phyloP scores from a whole-genome alignment of 2,329 filamentous ascomycete species.

The Pyricularia grisea region DNA sequence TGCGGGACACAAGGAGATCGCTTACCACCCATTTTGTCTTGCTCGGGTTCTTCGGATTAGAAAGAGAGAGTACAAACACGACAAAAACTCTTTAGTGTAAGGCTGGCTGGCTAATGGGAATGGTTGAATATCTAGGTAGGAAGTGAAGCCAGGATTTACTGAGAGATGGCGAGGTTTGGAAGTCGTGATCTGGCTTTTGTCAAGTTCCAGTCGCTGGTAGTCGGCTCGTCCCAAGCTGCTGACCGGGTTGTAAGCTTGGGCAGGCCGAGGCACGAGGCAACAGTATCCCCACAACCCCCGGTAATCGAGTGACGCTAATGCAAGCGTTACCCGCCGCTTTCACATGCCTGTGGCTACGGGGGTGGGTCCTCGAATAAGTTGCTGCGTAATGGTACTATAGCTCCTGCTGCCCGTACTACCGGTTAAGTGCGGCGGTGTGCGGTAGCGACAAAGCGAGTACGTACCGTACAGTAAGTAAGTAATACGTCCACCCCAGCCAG shows the following conservation, averaged over 20 bases:
- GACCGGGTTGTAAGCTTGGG: background rate
- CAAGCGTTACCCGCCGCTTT: constrained; percentile 1
- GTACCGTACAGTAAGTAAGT: too few relatives aligned
- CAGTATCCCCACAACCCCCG: background rate
- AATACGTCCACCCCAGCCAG: background rate
- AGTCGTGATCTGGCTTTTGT: background rate
- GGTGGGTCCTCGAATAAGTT: background rate
- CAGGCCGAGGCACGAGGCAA: background rate
- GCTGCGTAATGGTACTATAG: background rate
- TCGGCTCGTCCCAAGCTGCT: background rate
- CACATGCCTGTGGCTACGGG: constrained; percentile 1
- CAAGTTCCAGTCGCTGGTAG: background rate
- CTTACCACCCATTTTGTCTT: constrained; percentile 1
- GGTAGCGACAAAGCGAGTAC: background rate
- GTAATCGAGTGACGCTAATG: background rate
- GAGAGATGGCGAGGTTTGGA: background rate
- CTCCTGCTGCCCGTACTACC: too few relatives aligned
- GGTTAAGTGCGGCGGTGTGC: background rate
- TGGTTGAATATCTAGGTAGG: background rate
- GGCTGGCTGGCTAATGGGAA: background rate
- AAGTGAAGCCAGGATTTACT: background rate
- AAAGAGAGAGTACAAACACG: background rate
- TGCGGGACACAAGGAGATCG: background rate
- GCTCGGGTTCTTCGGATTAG: background rate
- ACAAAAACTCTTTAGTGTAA: background rate